Evolutionary conservation across 1,284 basidiomycete genomes (phyloP), one percentile per base, ranked within the genome.

Genomic region (Phellopilus nigrolimitatus): DNA sequence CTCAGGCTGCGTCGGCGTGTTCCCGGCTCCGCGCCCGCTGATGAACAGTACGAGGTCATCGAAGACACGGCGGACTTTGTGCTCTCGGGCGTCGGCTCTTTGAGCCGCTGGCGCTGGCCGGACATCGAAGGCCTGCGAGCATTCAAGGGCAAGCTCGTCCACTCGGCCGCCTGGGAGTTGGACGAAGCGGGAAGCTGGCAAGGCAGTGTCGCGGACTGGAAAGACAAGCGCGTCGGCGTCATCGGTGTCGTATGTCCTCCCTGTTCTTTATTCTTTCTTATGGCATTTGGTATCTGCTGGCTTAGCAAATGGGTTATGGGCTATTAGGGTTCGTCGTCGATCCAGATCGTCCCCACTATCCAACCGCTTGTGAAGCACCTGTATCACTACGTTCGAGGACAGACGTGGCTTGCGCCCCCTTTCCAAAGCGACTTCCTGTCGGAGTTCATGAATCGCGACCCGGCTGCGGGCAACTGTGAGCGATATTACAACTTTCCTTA

Each of bases 51-150:
- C n/a, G n/a, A n/a, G n/a, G n/a, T n/a, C n/a, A n/a, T n/a, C n/a
- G n/a, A n/a, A n/a, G n/a, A n/a, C n/a, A n/a, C n/a, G n/a, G n/a
- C n/a, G n/a, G n/a, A n/a, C n/a, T n/a, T n/a, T n/a, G n/a, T n/a
- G n/a, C n/a, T n/a, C n/a, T n/a, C n/a, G n/a, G n/a, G n/a, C 8
- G 31, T 51, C 5, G 80, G 80, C 1, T 57, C 60, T 6, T 61
- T 82, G 30, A 76, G 72, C 38, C 64, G 76, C 3, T 80, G 78
- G 78, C 66, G 69, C 22, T 82, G 79, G 80, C 82, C 81, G 1
- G 69, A 77, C 48, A 78, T 83, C 22, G 61, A 69, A 7, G 80
- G 80, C 0, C 60, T 84, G 25, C 61, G 75, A 7, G 63, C 61
- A 2, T 84, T 80, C 61, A 64, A 71, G 52, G 80, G 80, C 8